phyloP scores from a whole-genome alignment of 225 moss, liverwort and hornwort species.

The Rhytidiadelphus loreus region DNA sequence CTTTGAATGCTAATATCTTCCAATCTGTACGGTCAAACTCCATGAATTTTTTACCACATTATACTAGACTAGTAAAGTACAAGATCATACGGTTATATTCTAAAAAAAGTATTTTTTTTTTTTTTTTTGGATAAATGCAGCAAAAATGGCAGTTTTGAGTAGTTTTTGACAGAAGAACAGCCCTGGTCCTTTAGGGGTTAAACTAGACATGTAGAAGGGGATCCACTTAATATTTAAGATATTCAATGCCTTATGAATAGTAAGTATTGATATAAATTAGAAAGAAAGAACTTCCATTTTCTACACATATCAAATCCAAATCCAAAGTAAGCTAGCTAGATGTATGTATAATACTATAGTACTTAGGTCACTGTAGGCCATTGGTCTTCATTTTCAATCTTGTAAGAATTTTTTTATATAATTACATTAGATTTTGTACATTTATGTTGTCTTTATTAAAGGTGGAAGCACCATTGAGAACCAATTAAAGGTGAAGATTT shows the following conservation, averaged over 20 bases:
- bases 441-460: neutral
- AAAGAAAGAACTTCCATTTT: neutral
- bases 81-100: no score
- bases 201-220: accelerated
- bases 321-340: neutral
- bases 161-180: no score
- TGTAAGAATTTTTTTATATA: neutral
- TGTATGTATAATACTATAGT: neutral
- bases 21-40: no score
- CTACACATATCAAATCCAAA: no score
- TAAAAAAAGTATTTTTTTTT: no score
- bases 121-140: no score
- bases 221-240: no score
- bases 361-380: neutral
- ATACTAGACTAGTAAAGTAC: no score
- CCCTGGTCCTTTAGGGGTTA: no score
- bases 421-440: neutral
- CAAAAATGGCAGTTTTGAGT: no score
- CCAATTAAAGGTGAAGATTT: neutral
- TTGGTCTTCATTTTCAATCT: neutral
- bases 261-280: neutral
- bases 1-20: no score
- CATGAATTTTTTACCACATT: no score
- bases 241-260: neutral
- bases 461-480: neutral